phyloP scores from a whole-genome alignment of 1,284 basidiomycete genomes.

The Rhodotorula glutinis region DNA sequence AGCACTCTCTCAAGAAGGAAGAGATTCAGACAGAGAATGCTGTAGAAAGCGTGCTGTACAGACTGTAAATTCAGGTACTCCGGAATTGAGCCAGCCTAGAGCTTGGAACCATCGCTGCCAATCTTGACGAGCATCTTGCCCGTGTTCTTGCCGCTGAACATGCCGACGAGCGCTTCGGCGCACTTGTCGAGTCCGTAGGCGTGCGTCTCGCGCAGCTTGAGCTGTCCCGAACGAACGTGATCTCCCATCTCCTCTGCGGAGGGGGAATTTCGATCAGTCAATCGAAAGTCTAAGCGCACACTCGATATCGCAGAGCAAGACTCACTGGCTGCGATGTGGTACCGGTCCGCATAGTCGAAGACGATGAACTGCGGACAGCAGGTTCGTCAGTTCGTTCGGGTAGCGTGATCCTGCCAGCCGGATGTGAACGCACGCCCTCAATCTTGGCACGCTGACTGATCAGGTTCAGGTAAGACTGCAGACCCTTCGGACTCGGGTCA shows the following conservation, averaged over 20 bases:
- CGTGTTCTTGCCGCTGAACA: slow-evolving; percentile 40
- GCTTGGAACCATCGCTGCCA: slow-evolving; percentile 17
- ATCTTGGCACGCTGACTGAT: slow-evolving; percentile 73
- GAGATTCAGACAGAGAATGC: too few species aligned
- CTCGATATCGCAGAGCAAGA: too few species aligned
- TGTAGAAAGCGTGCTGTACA: too few species aligned
- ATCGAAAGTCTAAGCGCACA: too few species aligned
- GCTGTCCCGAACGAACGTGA: slow-evolving; percentile 61
- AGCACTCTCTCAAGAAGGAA: too few species aligned
- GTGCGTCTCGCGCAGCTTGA: slow-evolving; percentile 67
- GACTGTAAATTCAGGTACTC: too few species aligned
- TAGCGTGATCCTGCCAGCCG: too few species aligned
- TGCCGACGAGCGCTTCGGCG: slow-evolving; percentile 31
- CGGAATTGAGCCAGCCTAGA: too few species aligned
- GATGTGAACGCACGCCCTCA: slow-evolving; percentile 54
- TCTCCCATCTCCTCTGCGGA: slow-evolving; percentile 53
- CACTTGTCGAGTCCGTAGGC: slow-evolving; percentile 33
- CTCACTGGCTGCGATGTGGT: slow-evolving; percentile 44
- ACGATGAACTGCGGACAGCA: slow-evolving; percentile 61
- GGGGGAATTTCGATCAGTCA: too few species aligned
- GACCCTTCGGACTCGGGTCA: slow-evolving; percentile 45
- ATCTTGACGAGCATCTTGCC: slow-evolving; percentile 42
- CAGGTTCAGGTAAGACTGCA: slow-evolving; percentile 55
- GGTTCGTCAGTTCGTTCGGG: too few species aligned
- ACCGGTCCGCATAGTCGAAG: slow-evolving; percentile 56